phyloP scores from a whole-genome alignment of 2,329 filamentous ascomycete genomes.

The Xylaria sp. region DNA sequence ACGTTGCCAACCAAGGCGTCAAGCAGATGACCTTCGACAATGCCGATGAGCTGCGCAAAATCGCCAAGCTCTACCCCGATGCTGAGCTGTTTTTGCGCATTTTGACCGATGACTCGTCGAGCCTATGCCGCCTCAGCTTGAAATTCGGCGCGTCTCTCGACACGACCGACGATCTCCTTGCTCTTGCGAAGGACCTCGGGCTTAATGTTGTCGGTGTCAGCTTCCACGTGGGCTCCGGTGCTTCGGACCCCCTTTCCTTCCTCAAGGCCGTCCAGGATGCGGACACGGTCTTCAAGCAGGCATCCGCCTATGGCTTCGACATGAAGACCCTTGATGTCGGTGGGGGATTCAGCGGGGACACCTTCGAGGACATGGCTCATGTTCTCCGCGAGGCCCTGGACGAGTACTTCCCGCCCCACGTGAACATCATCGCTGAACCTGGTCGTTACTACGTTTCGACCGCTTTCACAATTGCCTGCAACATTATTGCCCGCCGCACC shows the following conservation, averaged over 20 bases:
- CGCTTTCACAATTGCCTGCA: constrained; percentile 93
- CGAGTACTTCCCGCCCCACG: constrained; percentile 77
- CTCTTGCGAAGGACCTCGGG: constrained; percentile 76
- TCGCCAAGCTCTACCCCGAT: constrained; percentile 85
- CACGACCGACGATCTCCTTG: constrained; percentile 74
- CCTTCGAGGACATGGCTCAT: constrained; percentile 86
- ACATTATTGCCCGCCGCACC: constrained; percentile 92
- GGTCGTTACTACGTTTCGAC: constrained; percentile 94
- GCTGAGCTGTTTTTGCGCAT: constrained; percentile 95
- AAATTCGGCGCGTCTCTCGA: constrained; percentile 96
- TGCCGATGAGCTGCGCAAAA: constrained; percentile 95
- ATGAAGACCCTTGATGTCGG: constrained; percentile 91
- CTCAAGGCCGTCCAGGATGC: constrained; percentile 89
- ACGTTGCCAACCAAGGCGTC: constrained; percentile 80
- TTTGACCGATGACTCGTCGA: constrained; percentile 92
- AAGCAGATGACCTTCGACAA: constrained; percentile 99
- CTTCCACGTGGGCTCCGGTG: constrained; percentile 97
- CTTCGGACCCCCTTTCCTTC: constrained; percentile 90
- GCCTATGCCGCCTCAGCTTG: constrained; percentile 90
- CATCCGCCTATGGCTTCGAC: constrained; percentile 72
- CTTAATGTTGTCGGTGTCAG: constrained; percentile 94
- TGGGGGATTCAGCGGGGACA: constrained; percentile 88
- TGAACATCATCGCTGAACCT: constrained; percentile 92
- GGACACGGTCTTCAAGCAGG: constrained; percentile 85
- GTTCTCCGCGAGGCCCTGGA: constrained; percentile 81